These are phyloP conservation scores for Daldinia childiae DNA, from an alignment of 495 filamentous ascomycete species.

Conservation along the genomic window DNA sequence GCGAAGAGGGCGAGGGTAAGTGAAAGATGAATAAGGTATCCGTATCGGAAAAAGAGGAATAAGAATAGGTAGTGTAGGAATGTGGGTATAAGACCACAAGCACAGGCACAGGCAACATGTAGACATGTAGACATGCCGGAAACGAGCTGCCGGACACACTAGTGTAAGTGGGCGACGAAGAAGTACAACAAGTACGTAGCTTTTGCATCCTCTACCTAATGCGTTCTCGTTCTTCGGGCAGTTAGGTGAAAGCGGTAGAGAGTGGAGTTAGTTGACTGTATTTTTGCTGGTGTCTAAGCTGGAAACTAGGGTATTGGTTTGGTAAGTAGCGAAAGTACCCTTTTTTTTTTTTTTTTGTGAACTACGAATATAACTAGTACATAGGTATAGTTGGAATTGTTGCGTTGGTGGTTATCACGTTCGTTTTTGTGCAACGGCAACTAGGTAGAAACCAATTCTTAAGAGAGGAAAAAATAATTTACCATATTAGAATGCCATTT, in stretches of 20 bases:
- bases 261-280: conserved; percentile 41
- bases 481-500: conserved; percentile 17
- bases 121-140: conserved; percentile 13
- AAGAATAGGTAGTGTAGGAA: conserved; percentile 13
- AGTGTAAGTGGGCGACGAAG: conserved; percentile 38
- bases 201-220: conserved; percentile 24
- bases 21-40: not conserved
- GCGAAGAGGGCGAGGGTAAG: conserved; percentile 15
- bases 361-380: not conserved
- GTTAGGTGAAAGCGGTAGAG: conserved; percentile 40
- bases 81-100: conserved; percentile 9
- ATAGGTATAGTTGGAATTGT: conserved; percentile 19
- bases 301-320: conserved; percentile 23
- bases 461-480: conserved; percentile 2
- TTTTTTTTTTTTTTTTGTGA: not conserved
- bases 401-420: conserved; percentile 10
- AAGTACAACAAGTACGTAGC: conserved; percentile 20
- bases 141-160: conserved; percentile 35
- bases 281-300: conserved; percentile 35
- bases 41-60: conserved; percentile 21
- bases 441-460: not conserved
- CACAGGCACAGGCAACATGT: conserved; percentile 11
- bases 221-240: conserved; percentile 43
- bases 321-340: conserved; percentile 1
- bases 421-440: conserved; percentile 21